Base-by-base conservation (phyloP, 2,329 filamentous ascomycete genomes). In the Aspergillus sp. region DNA sequence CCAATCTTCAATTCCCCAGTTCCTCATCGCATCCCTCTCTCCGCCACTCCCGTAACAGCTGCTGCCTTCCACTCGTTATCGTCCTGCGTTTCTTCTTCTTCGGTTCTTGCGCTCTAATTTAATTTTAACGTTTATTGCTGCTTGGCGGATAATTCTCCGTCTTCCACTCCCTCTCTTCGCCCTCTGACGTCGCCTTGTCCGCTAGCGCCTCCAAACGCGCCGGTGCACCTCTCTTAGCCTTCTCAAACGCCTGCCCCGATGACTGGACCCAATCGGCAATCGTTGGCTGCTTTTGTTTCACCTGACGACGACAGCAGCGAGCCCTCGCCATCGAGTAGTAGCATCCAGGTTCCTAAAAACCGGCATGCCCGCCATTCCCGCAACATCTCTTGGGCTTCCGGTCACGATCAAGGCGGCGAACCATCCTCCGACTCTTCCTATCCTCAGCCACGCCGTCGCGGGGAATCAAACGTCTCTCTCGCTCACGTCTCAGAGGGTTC, bases 331-430 rank as follows among this genome's bases (percentile, higher is more conserved):
- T 53, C 62, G 13, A 11, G 26, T 36, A 9, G 8, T 30, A 30
- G 26, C 9, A 26, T 55, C 30, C 15, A 36, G 9, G 24, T 17
- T 20, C 53, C 68, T 59, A 72, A 68, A 60, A 48, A 61, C 22
- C 66, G 69, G 67, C 62, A 72, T 73, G 70, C 70, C 59, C 70
- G 66, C 61, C 71, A 73, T 60, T 65, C 66, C 61, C 69, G 71
- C 56, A 65, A 67, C 41, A 72, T 68, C 58, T 74, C 71, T 54
- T 71, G 71, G 70, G 68, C 70, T 52, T 71, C 65, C 59, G 70
- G 69, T 57, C 70, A 65, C 61, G 64, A 72, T 60, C 54, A 69
- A 60, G 64, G 62, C 61, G 64, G 62, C 58, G 66, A 71, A 65
- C 56, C 68, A 30, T 68, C 66, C 32, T 58, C 67, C 48, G 50